Percentiles rank a stretch among this genome's conserved stretches.
phyloP scores from a whole-genome alignment of 2,329 filamentous ascomycete genomes.

The Nemania sp. region DNA sequence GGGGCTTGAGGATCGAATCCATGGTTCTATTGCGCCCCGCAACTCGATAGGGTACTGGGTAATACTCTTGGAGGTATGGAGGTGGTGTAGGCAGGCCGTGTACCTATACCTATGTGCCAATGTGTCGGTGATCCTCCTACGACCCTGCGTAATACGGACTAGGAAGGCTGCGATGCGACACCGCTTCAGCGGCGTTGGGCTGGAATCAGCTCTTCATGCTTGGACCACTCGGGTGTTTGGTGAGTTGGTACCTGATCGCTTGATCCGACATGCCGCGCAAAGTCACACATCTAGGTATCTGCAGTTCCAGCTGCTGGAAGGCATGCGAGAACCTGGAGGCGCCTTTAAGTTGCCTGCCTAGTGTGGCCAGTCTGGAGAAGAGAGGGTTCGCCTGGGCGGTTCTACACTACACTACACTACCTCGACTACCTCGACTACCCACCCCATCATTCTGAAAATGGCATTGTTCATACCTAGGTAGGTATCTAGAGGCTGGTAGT shows the following conservation, averaged over 20 bases:
- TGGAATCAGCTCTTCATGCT: constrained; percentile 34
- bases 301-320: background rate
- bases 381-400: constrained; percentile 3
- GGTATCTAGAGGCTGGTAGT: too few relatives aligned
- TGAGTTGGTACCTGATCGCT: constrained; percentile 42
- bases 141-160: constrained; percentile 38
- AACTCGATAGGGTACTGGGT: constrained; percentile 12
- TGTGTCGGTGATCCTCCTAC: constrained; percentile 40
- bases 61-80: background rate
- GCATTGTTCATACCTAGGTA: constrained; percentile 18
- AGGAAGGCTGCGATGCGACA: constrained; percentile 36
- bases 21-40: constrained; percentile 24
- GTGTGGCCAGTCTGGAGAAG: constrained; percentile 2
- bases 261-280: constrained; percentile 27
- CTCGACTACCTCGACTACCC: too few relatives aligned
- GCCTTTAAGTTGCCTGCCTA: background rate
- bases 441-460: constrained; percentile 10
- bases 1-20: constrained; percentile 22
- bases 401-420: too few relatives aligned
- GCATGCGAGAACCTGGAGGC: constrained; percentile 2
- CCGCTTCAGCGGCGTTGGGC: constrained; percentile 37
- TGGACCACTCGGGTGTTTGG: constrained; percentile 33
- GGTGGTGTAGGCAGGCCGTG: background rate
- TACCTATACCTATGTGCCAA: constrained; percentile 17
- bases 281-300: constrained; percentile 14